These are phyloP conservation scores for thale cress (Arabidopsis thaliana) DNA, from an alignment of 345 rosid genomes.

Conservation along the genomic window TAIR10.1 NC_003076.8:23874501-23875000, in stretches of 20 bases:
- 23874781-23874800: conserved; percentile 14
- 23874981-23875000: not conserved
- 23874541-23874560: conserved; percentile 4
- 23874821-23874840: not conserved
- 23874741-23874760: conserved; percentile 75
- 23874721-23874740: conserved; percentile 74
- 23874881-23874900: not conserved
- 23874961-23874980: not conserved
- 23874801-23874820: not conserved
- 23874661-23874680: conserved; percentile 25
- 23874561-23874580: conserved; percentile 3
- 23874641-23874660: not conserved
- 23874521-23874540: conserved; percentile 4
- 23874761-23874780: conserved; percentile 68
- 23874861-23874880: not conserved
- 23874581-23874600: conserved; percentile 4
- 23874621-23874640: conserved; percentile 2
- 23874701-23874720: conserved; percentile 82
- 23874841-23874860: not conserved
- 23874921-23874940: not conserved
- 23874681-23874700: conserved; percentile 33
- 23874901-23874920: not conserved
- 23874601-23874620: conserved; percentile 18
- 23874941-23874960: not conserved
- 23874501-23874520: conserved; percentile 8